Conservation (phyloP, 2,329 filamentous ascomycete genomes). For the Cadophora sp. region DNA sequence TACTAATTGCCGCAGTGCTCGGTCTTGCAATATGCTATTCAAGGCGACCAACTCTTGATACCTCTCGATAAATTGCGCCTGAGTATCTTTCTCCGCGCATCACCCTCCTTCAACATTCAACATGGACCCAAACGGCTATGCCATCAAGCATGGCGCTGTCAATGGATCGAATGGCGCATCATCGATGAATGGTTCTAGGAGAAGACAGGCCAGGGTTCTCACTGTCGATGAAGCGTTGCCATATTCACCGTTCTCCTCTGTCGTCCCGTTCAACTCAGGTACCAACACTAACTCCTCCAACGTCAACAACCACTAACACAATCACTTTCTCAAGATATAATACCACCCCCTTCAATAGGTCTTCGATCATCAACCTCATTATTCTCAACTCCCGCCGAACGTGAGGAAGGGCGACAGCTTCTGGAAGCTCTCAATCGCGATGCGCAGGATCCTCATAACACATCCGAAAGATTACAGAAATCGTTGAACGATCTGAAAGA, state of each 20-base stretch:
- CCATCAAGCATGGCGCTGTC: constrained; percentile 30
- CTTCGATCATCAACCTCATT: constrained; percentile 56
- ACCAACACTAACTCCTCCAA: constrained; percentile 10
- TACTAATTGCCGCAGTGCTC: not conserved
- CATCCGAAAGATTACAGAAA: constrained; percentile 71
- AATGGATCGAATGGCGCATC: constrained; percentile 34
- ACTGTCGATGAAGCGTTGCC: constrained; percentile 78
- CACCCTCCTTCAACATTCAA: constrained; percentile 21
- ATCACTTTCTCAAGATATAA: constrained; percentile 58
- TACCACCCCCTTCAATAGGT: constrained; percentile 68
- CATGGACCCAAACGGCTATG: constrained; percentile 41
- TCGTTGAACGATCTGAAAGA: constrained; percentile 77
- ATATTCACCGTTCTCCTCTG: constrained; percentile 83
- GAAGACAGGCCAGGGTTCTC: constrained; percentile 52
- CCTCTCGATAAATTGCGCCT: not conserved
- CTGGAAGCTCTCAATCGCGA: constrained; percentile 76
- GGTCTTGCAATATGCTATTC: constrained; percentile 16
- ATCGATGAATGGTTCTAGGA: constrained; percentile 23
- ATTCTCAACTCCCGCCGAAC: constrained; percentile 61
- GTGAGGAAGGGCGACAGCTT: constrained; percentile 55
- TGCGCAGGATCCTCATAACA: constrained; percentile 61
- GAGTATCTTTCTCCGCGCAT: not conserved
- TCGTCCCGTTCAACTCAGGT: constrained; percentile 81
- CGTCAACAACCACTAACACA: constrained; percentile 28
- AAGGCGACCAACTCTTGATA: not conserved